Evolutionary conservation across 371 early-diverging fungal species (phyloP).

Genomic region (Actinomucor elegans): DNA sequence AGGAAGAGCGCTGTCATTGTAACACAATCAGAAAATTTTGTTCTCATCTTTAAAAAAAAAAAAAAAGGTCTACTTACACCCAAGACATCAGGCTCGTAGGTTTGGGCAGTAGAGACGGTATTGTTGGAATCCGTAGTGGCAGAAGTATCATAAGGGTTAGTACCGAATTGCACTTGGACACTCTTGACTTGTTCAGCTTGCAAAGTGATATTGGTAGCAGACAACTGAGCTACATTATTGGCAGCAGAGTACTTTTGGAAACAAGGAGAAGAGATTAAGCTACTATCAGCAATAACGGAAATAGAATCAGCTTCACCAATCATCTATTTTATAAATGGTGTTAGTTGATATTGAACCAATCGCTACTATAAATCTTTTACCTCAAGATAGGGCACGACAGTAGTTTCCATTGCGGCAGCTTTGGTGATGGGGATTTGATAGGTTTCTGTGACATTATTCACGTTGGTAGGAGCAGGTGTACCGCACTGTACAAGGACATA

Average conservation of each 20-base stretch:
- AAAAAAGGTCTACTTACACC: slow-evolving; percentile 47
- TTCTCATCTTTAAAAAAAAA: background rate
- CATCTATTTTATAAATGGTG: too few species aligned
- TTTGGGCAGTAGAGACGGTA: slow-evolving; percentile 30
- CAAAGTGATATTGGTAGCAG: slow-evolving; percentile 42
- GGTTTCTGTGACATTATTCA: slow-evolving; percentile 51
- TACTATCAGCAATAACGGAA: slow-evolving; percentile 54
- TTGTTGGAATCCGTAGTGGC: slow-evolving; percentile 22
- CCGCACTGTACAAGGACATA: slow-evolving; percentile 76
- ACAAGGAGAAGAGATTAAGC: slow-evolving; percentile 65
- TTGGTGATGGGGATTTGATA: slow-evolving; percentile 59
- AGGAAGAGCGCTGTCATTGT: slow-evolving; percentile 60
- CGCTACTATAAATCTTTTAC: too few species aligned
- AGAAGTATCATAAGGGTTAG: slow-evolving; percentile 10
- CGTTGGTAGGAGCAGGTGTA: slow-evolving; percentile 50
- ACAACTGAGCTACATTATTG: slow-evolving; percentile 25
- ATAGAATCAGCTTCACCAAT: slow-evolving; percentile 63
- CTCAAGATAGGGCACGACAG: slow-evolving; percentile 66
- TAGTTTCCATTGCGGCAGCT: slow-evolving; percentile 63
- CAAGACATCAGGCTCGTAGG: slow-evolving; percentile 50
- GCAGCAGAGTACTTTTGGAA: slow-evolving; percentile 54
- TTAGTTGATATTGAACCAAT: too few species aligned
- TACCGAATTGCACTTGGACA: slow-evolving; percentile 51
- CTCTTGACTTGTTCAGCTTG: slow-evolving; percentile 34
- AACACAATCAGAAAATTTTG: too few species aligned